Evolutionary conservation across 192 early-diverging fungal species (phyloP).

Genomic region (Coemansia sp.): DNA sequence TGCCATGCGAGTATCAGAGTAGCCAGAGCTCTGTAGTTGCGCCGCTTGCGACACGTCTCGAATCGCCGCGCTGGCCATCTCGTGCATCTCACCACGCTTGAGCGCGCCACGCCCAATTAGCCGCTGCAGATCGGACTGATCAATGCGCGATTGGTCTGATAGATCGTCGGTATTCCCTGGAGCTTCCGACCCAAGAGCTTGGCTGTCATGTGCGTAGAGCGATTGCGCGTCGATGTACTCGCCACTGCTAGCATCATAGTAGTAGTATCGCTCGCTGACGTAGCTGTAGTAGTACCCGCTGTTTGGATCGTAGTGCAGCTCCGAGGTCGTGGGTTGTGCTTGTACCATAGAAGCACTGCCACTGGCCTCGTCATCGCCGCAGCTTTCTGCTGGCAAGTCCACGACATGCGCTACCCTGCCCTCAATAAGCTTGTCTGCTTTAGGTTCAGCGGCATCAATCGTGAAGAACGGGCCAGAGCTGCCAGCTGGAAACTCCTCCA

Average conservation of each 20-base stretch:
- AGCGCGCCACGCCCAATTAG: conserved; percentile 40
- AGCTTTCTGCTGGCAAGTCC: background rate
- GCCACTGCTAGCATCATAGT: conserved; percentile 30
- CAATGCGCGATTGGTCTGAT: conserved; percentile 8
- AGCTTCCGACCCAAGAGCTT: background rate
- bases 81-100: conserved; percentile 27
- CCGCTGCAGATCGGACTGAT: conserved; percentile 22
- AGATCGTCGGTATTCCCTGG: conserved; percentile 6
- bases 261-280: conserved; percentile 28
- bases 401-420: no score
- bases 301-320: conserved; percentile 41
- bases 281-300: conserved; percentile 52
- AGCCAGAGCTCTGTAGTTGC: conserved; percentile 28
- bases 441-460: background rate
- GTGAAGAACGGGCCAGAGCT: conserved; percentile 31
- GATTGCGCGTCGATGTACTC: conserved; percentile 30
- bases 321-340: background rate
- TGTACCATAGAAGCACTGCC: background rate
- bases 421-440: background rate
- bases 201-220: background rate
- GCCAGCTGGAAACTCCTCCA: background rate
- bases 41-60: conserved; percentile 25
- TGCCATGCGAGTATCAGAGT: conserved; percentile 37
- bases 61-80: conserved; percentile 5
- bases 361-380: background rate